Evolutionary conservation across 176 grass and related monocot species (phyloP).

Genomic region (Chloris gayana): DNA sequence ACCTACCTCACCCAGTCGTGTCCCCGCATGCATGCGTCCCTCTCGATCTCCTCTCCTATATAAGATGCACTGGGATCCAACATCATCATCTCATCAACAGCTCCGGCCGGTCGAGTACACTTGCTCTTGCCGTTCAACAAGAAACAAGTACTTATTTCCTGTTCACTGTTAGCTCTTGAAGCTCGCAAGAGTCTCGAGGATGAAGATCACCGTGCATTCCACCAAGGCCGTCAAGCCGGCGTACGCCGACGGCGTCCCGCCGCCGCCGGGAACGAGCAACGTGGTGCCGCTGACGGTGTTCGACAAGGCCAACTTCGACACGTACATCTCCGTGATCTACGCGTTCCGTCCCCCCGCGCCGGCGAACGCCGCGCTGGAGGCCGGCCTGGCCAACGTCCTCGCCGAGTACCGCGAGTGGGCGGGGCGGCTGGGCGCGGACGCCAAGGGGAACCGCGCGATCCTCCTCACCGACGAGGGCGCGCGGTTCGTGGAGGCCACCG

Average conservation of each 20-base stretch:
- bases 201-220: constrained; percentile 39
- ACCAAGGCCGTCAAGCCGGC: constrained; percentile 24
- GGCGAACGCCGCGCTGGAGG: not conserved
- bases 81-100: not conserved
- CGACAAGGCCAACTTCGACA: constrained; percentile 2
- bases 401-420: constrained; percentile 19
- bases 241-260: not conserved
- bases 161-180: not conserved
- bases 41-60: not conserved
- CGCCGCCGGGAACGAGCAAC: not conserved
- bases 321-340: not conserved
- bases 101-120: too few species aligned
- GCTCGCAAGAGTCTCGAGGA: not conserved
- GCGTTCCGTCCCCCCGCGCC: not conserved
- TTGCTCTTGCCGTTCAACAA: too few species aligned
- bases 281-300: not conserved
- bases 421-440: not conserved
- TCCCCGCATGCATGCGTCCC: not conserved
- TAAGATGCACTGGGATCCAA: not conserved
- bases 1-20: not conserved
- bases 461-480: not conserved
- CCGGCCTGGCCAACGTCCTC: not conserved
- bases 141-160: too few species aligned
- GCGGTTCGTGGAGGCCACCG: not conserved
- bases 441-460: not conserved